Base-by-base conservation (phyloP, 2,329 filamentous ascomycete genomes). In the Aureobasidium subglaciale region DNA sequence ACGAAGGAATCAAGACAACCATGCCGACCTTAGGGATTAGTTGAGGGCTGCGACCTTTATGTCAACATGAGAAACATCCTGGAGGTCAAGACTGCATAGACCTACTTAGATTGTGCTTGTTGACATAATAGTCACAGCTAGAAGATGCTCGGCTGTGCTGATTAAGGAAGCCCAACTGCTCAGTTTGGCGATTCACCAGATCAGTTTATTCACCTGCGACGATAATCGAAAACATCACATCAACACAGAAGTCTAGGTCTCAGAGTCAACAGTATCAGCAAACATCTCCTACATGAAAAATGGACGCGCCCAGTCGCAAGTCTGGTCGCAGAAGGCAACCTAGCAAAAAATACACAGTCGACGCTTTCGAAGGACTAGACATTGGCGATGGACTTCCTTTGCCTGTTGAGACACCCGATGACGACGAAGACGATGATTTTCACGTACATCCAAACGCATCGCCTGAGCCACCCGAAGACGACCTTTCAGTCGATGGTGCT, bases 301-400 rank as follows among this genome's bases (percentile, higher is more conserved):
- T 54, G 50, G 50, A 54, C 7, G 20, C 35, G n/a, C 22, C 56
- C 13, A 43, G 10, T 32, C 58, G 58, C 42, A 53, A 35, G 24
- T 59, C 59, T 27, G 37, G 37, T 1, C 57, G 59, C 16, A 43
- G 40, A 27, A 50, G 57, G 20, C 56, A 50, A 40, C 55, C 59
- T 37, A 54, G 29, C 32, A 68, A 65, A 56, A 62, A 58, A 24
- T 70, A 71, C 52, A 67, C 64, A 13, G 59, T 65, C 27, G 69
- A 71, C 56, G 62, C 68, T 4, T 70, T 70, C 35, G 67, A 68
- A 40, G 67, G 65, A 13, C 61, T 71, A 15, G 62, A 64, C 10
- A 63, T 64, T 3, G 62, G 64, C 11, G 58, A 61, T 13, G 60
- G 59, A 38, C 62, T 65, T 55, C 67, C 70, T 30, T 20, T 15